A percentile compares a stretch with the other conserved stretches of the same genome.
Conservation (phyloP, 2,329 filamentous ascomycete species). For the Pezicula neosporulosa region DNA sequence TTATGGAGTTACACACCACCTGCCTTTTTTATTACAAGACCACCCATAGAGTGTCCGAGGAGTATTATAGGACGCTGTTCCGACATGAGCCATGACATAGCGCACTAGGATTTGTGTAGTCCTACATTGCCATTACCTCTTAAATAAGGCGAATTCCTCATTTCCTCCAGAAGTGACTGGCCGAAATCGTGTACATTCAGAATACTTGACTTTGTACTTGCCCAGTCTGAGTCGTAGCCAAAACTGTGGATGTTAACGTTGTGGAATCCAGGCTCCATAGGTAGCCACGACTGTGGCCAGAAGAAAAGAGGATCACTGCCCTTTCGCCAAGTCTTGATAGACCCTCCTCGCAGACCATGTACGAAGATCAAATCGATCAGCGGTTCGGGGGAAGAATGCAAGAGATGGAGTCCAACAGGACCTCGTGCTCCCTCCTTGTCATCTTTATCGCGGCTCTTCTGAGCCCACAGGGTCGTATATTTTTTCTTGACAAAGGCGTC, state of each 20-base stretch:
- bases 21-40: conserved; percentile 29
- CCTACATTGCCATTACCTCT: background rate
- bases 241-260: conserved; percentile 27
- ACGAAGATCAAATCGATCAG: conserved; percentile 35
- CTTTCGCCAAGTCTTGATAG: conserved; percentile 38
- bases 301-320: conserved; percentile 26
- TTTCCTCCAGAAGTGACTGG: conserved; percentile 25
- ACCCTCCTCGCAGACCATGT: conserved; percentile 36
- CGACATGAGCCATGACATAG: background rate
- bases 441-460: too few species aligned
- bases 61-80: conserved; percentile 20
- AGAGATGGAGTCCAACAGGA: too few species aligned
- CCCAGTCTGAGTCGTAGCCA: conserved; percentile 31
- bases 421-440: too few species aligned
- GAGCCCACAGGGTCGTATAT: too few species aligned
- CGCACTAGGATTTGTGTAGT: background rate
- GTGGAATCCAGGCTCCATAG: conserved; percentile 25
- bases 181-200: conserved; percentile 31
- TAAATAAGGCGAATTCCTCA: conserved; percentile 18
- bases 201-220: background rate
- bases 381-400: conserved; percentile 13
- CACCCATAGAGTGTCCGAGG: conserved; percentile 31
- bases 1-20: background rate
- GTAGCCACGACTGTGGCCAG: conserved; percentile 39
- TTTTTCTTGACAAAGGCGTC: too few species aligned